Base-by-base conservation (phyloP, 192 early-diverging fungal genomes). In the Powellomyces hirtus region DNA sequence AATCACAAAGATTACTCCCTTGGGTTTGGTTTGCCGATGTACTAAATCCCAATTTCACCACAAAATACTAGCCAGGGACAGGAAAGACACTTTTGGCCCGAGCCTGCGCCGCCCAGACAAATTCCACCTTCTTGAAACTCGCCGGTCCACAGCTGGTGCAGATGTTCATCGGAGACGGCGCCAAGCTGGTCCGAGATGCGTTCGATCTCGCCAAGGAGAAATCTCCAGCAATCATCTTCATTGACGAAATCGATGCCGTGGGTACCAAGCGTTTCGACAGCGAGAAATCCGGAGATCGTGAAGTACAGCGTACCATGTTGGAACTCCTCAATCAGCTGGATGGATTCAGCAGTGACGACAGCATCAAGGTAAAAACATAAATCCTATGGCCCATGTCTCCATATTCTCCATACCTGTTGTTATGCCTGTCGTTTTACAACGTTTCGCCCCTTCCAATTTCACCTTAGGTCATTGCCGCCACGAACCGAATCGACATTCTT, bases 261-360 rank as follows among this genome's bases (percentile, higher is more conserved):
- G 96, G 95, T 68, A 97, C 97, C n/a, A 98, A 99, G 82, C 92
- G 97, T 68, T 98, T 97, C 59, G 94, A 98, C 75, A 90, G 88
- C 71, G 95, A 98, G 64, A 96, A 97, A 81, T 90, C 90, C 55
- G 97, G 97, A 67, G 97, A 99, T 84, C 91, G 95, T 73, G 97
- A 97, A 79, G 95, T 98, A 27, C 97, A 98, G 73, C 84, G 97
- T 74, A 99, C 97, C 20, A 98, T 99, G 97, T 81, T 99, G 78
- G 97, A 99, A 83, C 86, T 99, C 3, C 72, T 99, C 66, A 98
- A 97, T 77, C 95, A 99, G 79, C 82, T 99, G 65, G 97, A 99
- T 70, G 97, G 97, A 42, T 98, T 99, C 68, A 88, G 89, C 64
- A 91, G 89, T 68, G 94, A 97, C 72, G 94, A 98, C 59, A 79